Evolutionary conservation across 129 eudicot genomes (phyloP), one percentile per base, ranked within the genome.

Genomic region (sunflower (Helianthus annuus)): DNA sequence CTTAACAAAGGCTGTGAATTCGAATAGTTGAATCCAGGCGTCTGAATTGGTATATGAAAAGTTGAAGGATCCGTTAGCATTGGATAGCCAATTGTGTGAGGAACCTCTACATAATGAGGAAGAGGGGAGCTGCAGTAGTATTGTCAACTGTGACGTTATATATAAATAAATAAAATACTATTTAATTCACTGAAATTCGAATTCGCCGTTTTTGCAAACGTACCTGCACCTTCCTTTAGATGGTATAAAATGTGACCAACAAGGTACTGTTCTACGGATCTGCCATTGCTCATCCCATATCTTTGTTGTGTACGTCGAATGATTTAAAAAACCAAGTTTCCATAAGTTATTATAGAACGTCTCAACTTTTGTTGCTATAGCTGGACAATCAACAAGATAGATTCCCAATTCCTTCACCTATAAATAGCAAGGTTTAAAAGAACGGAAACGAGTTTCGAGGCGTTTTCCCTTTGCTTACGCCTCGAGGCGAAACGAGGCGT

Each of bases 361-460:
- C 84, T 84, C 83, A 42, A 91, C 90, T 19, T 75, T 71, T 75
- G 63, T 69, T 4, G 84, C 92, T 64, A 91, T 48, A 17, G 65
- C 60, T 63, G 90, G 92, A 79, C 97, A 91, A 68, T 79, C 88
- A 78, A 76, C 87, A 64, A 91, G 80, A 81, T 91, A 91, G 55
- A 91, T 84, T 36, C 96, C 96, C 40, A 83, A 74, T 84, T 91
- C 97, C 76, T 91, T 91, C 29, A 91, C 97, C 97, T 91, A 68
- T 8, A 72, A 32, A 12, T 32, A 32, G 76, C n/a, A n/a, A n/a
- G n/a, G n/a, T n/a, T n/a, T n/a, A n/a, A n/a, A n/a, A n/a, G n/a
- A n/a, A n/a, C n/a, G n/a, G n/a, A n/a, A n/a, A n/a, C n/a, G n/a
- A n/a, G n/a, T n/a, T n/a, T n/a, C n/a, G n/a, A n/a, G n/a, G n/a